Conservation (phyloP, 257 asterid species). For the Plantago elongata region DNA sequence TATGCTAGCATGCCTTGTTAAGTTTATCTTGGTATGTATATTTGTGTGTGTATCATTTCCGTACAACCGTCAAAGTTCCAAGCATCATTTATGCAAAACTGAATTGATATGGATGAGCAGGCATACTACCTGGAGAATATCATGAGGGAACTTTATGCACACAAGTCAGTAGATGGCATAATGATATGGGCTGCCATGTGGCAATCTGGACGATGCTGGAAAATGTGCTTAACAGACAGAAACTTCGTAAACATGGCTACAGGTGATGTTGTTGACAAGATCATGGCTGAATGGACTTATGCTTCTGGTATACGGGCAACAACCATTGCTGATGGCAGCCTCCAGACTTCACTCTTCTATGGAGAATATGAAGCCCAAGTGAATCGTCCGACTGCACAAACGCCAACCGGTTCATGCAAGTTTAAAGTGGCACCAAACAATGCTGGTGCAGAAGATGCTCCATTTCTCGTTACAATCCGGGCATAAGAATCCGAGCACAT, state of each 20-base stretch:
- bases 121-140: constrained; percentile 19
- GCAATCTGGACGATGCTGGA: constrained; percentile 16
- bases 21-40: background rate
- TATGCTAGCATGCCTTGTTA: no score
- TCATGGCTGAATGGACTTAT: constrained; percentile 19
- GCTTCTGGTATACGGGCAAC: constrained; percentile 16
- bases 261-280: constrained; percentile 32
- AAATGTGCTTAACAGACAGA: constrained; percentile 32
- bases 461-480: background rate
- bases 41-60: background rate
- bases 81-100: background rate
- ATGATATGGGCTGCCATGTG: constrained; percentile 29
- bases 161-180: constrained; percentile 25
- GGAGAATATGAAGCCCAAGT: constrained; percentile 3
- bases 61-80: background rate
- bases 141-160: constrained; percentile 23
- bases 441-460: background rate
- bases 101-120: background rate
- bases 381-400: background rate
- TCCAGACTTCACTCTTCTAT: background rate
- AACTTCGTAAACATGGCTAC: constrained; percentile 29
- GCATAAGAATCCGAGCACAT: background rate
- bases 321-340: constrained; percentile 21
- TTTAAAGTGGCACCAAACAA: background rate
- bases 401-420: background rate